These are phyloP conservation scores for Inga laurina DNA, from an alignment of 306 rosid species.

Conservation along the genomic window DNA sequence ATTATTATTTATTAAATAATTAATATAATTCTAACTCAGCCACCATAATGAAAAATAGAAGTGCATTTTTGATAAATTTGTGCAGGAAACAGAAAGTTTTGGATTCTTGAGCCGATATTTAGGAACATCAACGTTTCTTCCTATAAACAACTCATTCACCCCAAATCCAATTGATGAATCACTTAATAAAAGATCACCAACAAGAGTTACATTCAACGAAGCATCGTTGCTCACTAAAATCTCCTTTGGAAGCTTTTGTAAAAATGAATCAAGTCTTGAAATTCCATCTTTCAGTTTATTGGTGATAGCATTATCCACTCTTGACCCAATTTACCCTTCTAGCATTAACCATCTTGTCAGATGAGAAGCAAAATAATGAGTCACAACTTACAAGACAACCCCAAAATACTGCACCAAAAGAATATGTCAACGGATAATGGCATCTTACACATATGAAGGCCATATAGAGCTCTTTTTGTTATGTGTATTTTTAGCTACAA, in stretches of 20 bases:
- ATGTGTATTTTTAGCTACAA: background rate
- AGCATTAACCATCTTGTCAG: constrained; percentile 74
- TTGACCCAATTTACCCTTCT: constrained; percentile 73
- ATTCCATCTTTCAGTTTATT: constrained; percentile 69
- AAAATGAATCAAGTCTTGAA: constrained; percentile 68
- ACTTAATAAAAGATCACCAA: constrained; percentile 57
- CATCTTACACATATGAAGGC: background rate
- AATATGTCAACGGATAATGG: constrained; percentile 3
- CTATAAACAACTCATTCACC: constrained; percentile 74
- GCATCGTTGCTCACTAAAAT: constrained; percentile 64
- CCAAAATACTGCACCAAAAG: constrained; percentile 18
- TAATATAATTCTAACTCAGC: no score
- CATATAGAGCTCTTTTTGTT: background rate
- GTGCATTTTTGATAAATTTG: constrained; percentile 77
- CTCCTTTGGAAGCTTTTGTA: constrained; percentile 77
- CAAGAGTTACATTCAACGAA: constrained; percentile 75
- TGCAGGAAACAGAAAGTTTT: constrained; percentile 49
- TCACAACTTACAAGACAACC: constrained; percentile 21
- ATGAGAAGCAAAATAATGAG: constrained; percentile 33
- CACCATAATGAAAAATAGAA: no score
- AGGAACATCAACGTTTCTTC: constrained; percentile 34
- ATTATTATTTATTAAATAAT: no score
- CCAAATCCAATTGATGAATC: constrained; percentile 72
- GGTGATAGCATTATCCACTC: constrained; percentile 67
- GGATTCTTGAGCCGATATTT: constrained; percentile 37